Evolutionary conservation across 108 stramenopile species (phyloP).

Genomic region (Skeletonema menzelii): DNA sequence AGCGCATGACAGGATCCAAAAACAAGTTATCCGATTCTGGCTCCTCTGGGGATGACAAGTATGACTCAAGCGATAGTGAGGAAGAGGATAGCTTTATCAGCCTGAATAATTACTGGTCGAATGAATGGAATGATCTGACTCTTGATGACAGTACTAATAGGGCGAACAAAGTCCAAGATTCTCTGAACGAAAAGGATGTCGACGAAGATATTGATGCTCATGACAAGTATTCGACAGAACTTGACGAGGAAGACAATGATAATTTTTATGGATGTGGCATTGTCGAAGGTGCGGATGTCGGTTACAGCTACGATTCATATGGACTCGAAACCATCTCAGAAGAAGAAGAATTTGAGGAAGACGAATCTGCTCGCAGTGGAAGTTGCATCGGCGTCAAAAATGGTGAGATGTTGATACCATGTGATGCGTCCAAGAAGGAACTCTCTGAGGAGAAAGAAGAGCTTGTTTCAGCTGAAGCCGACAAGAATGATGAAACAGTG

Average conservation of each 20-base stretch:
- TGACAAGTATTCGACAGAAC: not conserved
- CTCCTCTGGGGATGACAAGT: not conserved
- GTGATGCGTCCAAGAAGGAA: not conserved
- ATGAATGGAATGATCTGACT: not conserved
- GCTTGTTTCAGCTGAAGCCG: not conserved
- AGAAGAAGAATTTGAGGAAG: not conserved
- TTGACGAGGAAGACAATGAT: not conserved
- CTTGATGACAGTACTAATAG: not conserved
- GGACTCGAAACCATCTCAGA: not conserved
- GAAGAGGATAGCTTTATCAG: not conserved
- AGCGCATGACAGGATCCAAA: not conserved
- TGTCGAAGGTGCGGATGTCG: not conserved
- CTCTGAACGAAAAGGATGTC: not conserved
- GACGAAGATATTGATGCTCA: not conserved
- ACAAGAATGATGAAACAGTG: not conserved
- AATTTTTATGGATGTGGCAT: not conserved
- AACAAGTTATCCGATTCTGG: not conserved
- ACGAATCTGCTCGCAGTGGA: no score
- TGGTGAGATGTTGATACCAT: not conserved
- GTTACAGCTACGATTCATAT: not conserved
- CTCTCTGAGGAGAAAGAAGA: not conserved
- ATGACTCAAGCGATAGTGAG: not conserved
- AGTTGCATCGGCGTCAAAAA: no score
- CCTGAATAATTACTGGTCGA: not conserved
- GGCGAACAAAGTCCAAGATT: not conserved